Evolutionary conservation across 2,329 filamentous ascomycete genomes (phyloP).

Genomic region (Fusarium chlamydosporum): DNA sequence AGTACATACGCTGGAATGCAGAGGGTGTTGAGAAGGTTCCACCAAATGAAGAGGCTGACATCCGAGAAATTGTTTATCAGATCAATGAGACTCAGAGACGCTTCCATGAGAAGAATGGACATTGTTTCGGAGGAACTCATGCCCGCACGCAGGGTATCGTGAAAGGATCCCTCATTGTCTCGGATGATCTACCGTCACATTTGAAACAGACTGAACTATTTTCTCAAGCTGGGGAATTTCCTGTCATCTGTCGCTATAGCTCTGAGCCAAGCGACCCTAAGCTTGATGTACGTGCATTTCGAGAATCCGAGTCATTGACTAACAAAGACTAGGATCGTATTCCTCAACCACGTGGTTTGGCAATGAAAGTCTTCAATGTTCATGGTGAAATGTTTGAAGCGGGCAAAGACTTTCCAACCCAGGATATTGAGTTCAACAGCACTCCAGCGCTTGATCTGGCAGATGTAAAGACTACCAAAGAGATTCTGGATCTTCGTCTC

Average conservation of each 20-base stretch:
- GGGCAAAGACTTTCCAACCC: not conserved
- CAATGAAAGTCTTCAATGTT: slow-evolving; percentile 12
- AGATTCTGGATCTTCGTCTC: slow-evolving; percentile 4
- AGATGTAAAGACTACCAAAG: slow-evolving; percentile 4
- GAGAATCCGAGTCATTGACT: not conserved
- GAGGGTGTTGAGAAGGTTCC: not conserved
- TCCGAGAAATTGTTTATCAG: not conserved
- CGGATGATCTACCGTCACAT: slow-evolving; percentile 2
- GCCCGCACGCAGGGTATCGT: slow-evolving; percentile 9
- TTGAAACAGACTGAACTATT: slow-evolving; percentile 21
- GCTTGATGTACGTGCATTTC: not conserved
- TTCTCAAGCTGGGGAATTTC: not conserved
- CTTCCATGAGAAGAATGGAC: slow-evolving; percentile 11
- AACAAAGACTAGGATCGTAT: not conserved
- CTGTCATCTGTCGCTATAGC: slow-evolving; percentile 4
- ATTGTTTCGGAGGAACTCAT: slow-evolving; percentile 15
- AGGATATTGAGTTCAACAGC: slow-evolving; percentile 14
- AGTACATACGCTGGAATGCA: slow-evolving; percentile 8
- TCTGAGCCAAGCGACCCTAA: slow-evolving; percentile 14
- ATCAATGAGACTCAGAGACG: slow-evolving; percentile 14
- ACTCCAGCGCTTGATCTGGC: slow-evolving; percentile 5
- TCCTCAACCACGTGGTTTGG: not conserved
- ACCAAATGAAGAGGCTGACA: not conserved
- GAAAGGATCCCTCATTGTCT: slow-evolving; percentile 2
- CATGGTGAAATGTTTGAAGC: slow-evolving; percentile 9